Evolutionary conservation across 2,329 filamentous ascomycete genomes (phyloP).

Genomic region (Ophiosphaerella narmari): DNA sequence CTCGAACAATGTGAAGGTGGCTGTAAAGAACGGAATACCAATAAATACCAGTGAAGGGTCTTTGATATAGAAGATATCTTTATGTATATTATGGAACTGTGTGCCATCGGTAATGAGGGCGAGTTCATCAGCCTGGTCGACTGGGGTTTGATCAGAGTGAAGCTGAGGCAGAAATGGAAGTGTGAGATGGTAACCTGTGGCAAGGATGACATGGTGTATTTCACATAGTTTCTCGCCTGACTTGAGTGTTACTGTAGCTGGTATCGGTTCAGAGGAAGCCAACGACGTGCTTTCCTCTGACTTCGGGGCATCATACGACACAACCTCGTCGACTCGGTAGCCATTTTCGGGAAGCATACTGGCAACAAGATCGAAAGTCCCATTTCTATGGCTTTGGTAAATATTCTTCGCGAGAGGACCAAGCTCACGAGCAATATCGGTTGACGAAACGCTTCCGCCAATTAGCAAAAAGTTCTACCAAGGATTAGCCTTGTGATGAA

Average conservation of each 20-base stretch:
- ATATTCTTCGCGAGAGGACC: constrained; percentile 50
- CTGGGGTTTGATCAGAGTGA: constrained; percentile 51
- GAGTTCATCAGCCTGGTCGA: constrained; percentile 56
- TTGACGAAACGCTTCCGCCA: constrained; percentile 60
- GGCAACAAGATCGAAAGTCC: constrained; percentile 62
- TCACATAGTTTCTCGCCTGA: constrained; percentile 58
- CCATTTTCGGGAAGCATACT: constrained; percentile 60
- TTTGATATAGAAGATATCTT: constrained; percentile 72
- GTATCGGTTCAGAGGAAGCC: constrained; percentile 47
- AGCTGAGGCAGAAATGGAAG: constrained; percentile 65
- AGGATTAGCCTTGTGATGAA: constrained; percentile 23
- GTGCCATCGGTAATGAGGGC: constrained; percentile 68
- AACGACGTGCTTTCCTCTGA: neutral
- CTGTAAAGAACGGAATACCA: constrained; percentile 67
- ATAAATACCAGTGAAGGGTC: constrained; percentile 68
- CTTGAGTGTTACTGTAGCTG: constrained; percentile 57
- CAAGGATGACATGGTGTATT: constrained; percentile 67
- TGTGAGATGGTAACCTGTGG: constrained; percentile 71
- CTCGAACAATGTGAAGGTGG: constrained; percentile 72
- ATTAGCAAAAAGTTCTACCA: constrained; percentile 59
- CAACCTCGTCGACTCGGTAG: constrained; percentile 58
- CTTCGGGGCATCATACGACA: constrained; percentile 48
- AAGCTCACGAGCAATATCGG: constrained; percentile 60
- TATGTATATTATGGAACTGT: constrained; percentile 69
- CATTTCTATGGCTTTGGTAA: constrained; percentile 63